A percentile compares a stretch with the other conserved stretches of the same genome.
phyloP scores from a whole-genome alignment of 78 protist species.

The Dictyostelium brefeldianum region DNA sequence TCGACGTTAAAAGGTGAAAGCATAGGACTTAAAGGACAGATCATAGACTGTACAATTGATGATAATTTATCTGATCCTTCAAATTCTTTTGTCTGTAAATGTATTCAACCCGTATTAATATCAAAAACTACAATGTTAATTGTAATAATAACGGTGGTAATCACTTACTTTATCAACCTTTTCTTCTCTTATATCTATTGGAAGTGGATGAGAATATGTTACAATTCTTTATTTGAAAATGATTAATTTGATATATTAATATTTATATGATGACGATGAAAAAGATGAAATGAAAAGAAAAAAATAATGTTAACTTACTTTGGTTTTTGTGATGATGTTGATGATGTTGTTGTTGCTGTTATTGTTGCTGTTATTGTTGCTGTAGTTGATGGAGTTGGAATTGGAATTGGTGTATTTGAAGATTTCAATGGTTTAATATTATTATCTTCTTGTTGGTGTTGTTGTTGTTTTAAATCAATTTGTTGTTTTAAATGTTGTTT shows the following conservation, averaged over 20 bases:
- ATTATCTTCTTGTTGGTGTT: background rate
- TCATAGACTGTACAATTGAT: constrained; percentile 20
- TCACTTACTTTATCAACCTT: background rate
- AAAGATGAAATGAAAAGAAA: too few relatives aligned
- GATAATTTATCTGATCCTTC: background rate
- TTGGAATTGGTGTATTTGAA: background rate
- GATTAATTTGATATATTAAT: background rate
- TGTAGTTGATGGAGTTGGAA: background rate
- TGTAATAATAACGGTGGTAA: background rate
- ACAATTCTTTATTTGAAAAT: background rate
- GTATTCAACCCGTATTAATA: too few relatives aligned
- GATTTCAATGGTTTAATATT: background rate
- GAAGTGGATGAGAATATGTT: constrained; percentile 4
- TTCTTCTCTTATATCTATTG: background rate
- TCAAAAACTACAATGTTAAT: too few relatives aligned
- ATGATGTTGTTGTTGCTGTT: background rate
- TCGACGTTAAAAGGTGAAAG: constrained; percentile 5
- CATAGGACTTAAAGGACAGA: constrained; percentile 1
- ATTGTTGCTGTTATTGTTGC: background rate
- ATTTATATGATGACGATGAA: background rate
- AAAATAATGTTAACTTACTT: background rate
- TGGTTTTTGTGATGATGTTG: background rate
- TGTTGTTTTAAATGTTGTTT: constrained; percentile 24
- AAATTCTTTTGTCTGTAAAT: background rate
- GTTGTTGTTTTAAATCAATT: background rate